phyloP scores from a whole-genome alignment of 306 rosid genomes.

The Macrotyloma uniflorum region DNA sequence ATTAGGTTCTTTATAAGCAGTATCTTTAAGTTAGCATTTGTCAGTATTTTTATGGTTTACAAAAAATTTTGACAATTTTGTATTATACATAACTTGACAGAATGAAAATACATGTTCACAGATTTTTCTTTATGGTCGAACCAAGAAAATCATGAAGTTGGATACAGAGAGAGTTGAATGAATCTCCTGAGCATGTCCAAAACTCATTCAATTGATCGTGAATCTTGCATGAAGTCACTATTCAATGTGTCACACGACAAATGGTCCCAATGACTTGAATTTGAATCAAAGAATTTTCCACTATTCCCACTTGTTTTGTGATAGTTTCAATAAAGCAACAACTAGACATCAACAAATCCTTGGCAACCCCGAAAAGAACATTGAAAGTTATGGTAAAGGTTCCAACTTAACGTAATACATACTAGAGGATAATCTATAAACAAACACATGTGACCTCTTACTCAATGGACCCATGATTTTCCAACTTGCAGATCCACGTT shows the following conservation, averaged over 20 bases:
- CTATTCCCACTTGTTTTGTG: neutral
- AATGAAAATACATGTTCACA: neutral
- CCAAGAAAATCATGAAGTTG: neutral
- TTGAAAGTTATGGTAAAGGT: neutral
- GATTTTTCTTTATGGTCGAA: neutral
- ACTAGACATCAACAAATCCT: neutral
- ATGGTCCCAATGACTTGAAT: neutral
- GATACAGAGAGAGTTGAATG: neutral
- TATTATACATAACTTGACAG: neutral
- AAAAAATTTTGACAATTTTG: neutral
- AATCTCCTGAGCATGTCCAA: neutral
- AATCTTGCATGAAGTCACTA: neutral
- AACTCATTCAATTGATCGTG: constrained; percentile 11
- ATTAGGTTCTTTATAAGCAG: neutral
- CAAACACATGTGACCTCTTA: neutral
- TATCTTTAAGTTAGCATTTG: neutral
- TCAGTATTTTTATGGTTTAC: too few species aligned
- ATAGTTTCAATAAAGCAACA: neutral
- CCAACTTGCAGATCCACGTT: neutral
- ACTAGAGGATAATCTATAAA: neutral
- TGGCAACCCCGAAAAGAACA: neutral
- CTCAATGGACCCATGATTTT: neutral
- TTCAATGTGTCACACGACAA: neutral
- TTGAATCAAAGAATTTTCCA: neutral
- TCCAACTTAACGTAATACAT: too few species aligned